Conservation (phyloP, 495 filamentous ascomycete species). For the Penicillium lagena region DNA sequence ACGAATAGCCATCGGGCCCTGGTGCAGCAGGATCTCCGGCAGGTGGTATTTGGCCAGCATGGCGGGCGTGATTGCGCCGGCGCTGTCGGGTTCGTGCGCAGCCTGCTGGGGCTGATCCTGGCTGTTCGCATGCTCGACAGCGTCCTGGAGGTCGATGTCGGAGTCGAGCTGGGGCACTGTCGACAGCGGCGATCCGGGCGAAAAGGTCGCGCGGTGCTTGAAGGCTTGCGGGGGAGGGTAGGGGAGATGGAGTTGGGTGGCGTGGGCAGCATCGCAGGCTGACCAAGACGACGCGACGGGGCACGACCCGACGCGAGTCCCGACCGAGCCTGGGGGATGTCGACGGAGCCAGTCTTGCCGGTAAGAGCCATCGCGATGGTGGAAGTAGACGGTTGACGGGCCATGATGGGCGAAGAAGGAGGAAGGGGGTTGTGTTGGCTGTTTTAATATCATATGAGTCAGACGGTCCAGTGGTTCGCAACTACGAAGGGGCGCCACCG, state of each 20-base stretch:
- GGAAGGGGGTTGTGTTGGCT: slow-evolving; percentile 1
- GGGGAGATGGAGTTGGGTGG: slow-evolving; percentile 97
- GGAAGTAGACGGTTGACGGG: slow-evolving; percentile 40
- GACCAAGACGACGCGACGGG: slow-evolving; percentile 44
- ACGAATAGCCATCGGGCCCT: slow-evolving; percentile 89
- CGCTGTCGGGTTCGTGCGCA: slow-evolving; percentile 53
- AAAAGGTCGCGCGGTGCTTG: slow-evolving; percentile 36
- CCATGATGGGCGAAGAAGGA: slow-evolving; percentile 30
- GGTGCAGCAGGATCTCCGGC: slow-evolving; percentile 78
- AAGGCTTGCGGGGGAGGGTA: slow-evolving; percentile 76
- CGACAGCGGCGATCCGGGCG: slow-evolving; percentile 41
- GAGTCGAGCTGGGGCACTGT: slow-evolving; percentile 70
- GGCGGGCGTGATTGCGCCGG: slow-evolving; percentile 75
- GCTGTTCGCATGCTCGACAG: slow-evolving; percentile 43
- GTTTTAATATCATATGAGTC: slow-evolving; percentile 19
- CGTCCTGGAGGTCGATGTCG: slow-evolving; percentile 79
- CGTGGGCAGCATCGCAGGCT: slow-evolving; percentile 66
- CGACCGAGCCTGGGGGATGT: slow-evolving; percentile 66
- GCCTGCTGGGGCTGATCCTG: slow-evolving; percentile 31
- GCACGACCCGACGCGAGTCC: slow-evolving; percentile 56
- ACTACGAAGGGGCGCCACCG: slow-evolving; percentile 12
- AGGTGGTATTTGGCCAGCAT: slow-evolving; percentile 90
- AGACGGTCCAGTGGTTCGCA: slow-evolving; percentile 14
- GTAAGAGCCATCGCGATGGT: slow-evolving; percentile 59
- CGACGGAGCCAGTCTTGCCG: slow-evolving; percentile 55